These are phyloP conservation scores for Nakazawaea ernobii DNA, from an alignment of 805 yeast species.

Conservation along the genomic window DNA sequence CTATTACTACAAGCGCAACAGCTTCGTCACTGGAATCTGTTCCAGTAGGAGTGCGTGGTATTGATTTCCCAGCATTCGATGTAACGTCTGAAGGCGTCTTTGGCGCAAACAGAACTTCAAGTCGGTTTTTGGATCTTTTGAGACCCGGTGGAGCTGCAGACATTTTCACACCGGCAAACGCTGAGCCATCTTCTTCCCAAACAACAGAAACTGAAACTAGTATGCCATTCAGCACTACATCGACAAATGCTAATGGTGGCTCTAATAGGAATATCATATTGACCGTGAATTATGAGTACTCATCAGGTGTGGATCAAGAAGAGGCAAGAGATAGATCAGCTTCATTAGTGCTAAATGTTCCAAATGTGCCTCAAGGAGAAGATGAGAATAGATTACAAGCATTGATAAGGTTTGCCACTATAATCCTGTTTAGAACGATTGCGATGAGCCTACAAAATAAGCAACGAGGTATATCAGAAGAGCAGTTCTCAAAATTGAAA, in stretches of 20 bases:
- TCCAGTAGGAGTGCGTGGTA: constrained; percentile 21
- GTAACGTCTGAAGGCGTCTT: constrained; percentile 26
- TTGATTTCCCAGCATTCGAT: constrained; percentile 31
- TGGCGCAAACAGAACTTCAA: constrained; percentile 18
- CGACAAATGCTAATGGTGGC: neutral
- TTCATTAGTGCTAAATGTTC: constrained; percentile 56
- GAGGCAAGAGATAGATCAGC: constrained; percentile 36
- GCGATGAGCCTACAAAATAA: constrained; percentile 39
- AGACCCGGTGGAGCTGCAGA: constrained; percentile 16
- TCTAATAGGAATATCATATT: constrained; percentile 30
- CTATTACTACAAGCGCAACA: neutral
- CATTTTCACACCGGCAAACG: neutral
- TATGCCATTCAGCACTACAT: neutral
- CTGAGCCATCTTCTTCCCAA: neutral
- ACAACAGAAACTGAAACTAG: neutral
- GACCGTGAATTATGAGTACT: constrained; percentile 33
- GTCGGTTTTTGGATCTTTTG: constrained; percentile 18
- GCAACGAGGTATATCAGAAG: constrained; percentile 47
- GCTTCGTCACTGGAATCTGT: neutral
- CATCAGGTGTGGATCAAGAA: constrained; percentile 15
- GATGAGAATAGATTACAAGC: constrained; percentile 58
- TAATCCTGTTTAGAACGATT: constrained; percentile 61
- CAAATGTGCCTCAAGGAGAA: constrained; percentile 55
- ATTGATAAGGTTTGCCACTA: constrained; percentile 61
- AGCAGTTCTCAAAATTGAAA: constrained; percentile 47